Percentiles rank a stretch among this genome's conserved stretches.
phyloP scores from a whole-genome alignment of 192 early-diverging fungal species.

The Entrophospora sp. region DNA sequence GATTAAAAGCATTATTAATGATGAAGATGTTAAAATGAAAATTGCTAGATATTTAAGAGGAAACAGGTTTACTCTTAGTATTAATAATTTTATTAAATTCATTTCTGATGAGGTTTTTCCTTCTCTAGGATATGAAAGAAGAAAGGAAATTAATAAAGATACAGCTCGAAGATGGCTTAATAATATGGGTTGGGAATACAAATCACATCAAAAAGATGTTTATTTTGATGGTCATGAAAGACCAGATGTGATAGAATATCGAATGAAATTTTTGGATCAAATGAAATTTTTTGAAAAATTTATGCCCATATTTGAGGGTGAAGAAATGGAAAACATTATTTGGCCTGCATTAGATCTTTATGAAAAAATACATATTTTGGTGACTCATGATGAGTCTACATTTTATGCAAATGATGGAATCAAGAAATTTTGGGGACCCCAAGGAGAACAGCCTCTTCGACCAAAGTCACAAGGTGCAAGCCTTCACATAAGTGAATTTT shows the following conservation, averaged over 20 bases:
- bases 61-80: too few species aligned
- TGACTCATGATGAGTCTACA: constrained; percentile 15
- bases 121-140: background rate
- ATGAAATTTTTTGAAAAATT: constrained; percentile 4
- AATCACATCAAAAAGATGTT: background rate
- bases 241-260: constrained; percentile 12
- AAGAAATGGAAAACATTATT: background rate
- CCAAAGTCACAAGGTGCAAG: constrained; percentile 7
- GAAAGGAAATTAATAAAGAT: background rate
- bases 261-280: background rate
- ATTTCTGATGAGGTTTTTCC: background rate
- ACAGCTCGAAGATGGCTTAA: background rate
- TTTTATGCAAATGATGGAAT: constrained; percentile 20
- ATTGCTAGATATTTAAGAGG: background rate
- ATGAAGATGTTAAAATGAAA: background rate
- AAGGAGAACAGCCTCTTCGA: constrained; percentile 4
- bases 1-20: background rate
- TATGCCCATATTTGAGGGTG: background rate
- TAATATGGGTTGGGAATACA: background rate
- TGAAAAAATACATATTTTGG: background rate
- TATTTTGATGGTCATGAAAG: too few species aligned
- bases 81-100: background rate
- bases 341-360: background rate
- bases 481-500: constrained; percentile 18
- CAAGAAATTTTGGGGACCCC: constrained; percentile 3